Conservation (phyloP, 2,329 filamentous ascomycete genomes). For the Rosellinia necatrix region DNA sequence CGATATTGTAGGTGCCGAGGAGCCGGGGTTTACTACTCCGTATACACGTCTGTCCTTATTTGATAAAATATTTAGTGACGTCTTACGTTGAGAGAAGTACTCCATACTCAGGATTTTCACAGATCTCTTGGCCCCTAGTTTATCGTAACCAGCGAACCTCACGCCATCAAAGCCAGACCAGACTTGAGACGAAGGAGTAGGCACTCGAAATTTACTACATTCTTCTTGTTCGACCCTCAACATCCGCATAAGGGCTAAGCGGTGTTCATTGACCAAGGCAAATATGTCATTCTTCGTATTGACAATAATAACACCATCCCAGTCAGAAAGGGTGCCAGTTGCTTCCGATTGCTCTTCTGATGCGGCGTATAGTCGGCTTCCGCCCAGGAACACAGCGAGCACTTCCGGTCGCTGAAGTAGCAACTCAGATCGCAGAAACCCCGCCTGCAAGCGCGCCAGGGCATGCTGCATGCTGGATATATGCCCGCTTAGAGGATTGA, state of each 20-base stretch:
- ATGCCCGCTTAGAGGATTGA: too few species aligned
- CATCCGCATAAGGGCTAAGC: conserved; percentile 2
- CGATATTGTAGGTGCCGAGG: not conserved
- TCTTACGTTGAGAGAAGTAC: not conserved
- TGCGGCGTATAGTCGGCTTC: conserved; percentile 15
- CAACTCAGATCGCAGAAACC: too few species aligned
- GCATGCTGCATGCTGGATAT: too few species aligned
- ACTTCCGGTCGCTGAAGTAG: too few species aligned
- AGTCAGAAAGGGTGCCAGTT: not conserved
- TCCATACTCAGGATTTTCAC: conserved; percentile 12
- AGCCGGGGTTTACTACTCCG: not conserved
- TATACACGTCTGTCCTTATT: conserved; percentile 6
- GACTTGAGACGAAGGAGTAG: not conserved
- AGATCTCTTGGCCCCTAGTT: not conserved
- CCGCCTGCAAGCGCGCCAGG: too few species aligned
- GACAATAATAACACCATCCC: conserved; percentile 15
- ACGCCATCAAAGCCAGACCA: conserved; percentile 14
- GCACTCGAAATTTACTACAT: not conserved
- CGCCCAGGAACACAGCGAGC: conserved; percentile 15
- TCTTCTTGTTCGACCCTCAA: conserved; percentile 2
- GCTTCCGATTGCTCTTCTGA: not conserved
- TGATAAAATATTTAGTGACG: conserved; percentile 14
- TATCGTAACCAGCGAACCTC: not conserved
- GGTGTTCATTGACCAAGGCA: not conserved
- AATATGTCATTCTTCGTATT: conserved; percentile 8